These are phyloP conservation scores for Elongisporangium prolatum DNA, from an alignment of 352 stramenopile genomes.

Conservation along the genomic window DNA sequence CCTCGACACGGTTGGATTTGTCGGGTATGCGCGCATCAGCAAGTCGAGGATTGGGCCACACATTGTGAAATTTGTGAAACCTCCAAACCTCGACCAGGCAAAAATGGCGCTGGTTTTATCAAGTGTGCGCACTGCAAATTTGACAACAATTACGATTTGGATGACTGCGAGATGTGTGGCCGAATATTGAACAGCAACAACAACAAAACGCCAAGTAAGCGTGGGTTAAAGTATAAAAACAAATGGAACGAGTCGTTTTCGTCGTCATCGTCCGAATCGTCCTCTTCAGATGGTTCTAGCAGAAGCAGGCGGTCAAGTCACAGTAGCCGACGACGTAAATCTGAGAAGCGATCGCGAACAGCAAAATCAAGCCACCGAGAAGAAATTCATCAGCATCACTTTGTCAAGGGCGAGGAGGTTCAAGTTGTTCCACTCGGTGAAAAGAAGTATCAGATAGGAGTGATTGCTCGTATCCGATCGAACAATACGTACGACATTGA, in stretches of 20 bases:
- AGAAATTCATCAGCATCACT: slow-evolving; percentile 23
- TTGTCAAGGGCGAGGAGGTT: slow-evolving; percentile 53
- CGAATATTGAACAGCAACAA: slow-evolving; percentile 25
- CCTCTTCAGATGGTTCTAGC: slow-evolving; percentile 11
- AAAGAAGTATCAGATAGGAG: slow-evolving; percentile 40
- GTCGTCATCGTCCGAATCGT: slow-evolving; percentile 25
- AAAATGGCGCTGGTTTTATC: slow-evolving; percentile 43
- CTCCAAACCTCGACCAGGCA: slow-evolving; percentile 43
- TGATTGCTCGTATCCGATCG: slow-evolving; percentile 40
- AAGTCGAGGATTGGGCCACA: slow-evolving; percentile 62
- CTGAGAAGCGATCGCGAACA: slow-evolving; percentile 21
- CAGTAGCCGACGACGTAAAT: slow-evolving; percentile 22
- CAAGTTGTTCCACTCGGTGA: slow-evolving; percentile 50
- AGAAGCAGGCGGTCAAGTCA: slow-evolving; percentile 18
- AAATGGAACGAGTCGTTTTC: slow-evolving; percentile 23
- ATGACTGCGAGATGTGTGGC: slow-evolving; percentile 66
- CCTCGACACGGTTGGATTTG: slow-evolving; percentile 54
- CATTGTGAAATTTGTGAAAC: slow-evolving; percentile 73
- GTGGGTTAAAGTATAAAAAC: slow-evolving; percentile 18
- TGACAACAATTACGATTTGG: slow-evolving; percentile 72
- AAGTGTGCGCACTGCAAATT: slow-evolving; percentile 68
- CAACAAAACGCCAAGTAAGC: slow-evolving; percentile 21
- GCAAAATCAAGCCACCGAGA: slow-evolving; percentile 14
- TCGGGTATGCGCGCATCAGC: slow-evolving; percentile 61
- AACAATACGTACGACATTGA: slow-evolving; percentile 66